Base-by-base conservation (phyloP, 2,329 filamentous ascomycete genomes). In the Dendryphion nanum region DNA sequence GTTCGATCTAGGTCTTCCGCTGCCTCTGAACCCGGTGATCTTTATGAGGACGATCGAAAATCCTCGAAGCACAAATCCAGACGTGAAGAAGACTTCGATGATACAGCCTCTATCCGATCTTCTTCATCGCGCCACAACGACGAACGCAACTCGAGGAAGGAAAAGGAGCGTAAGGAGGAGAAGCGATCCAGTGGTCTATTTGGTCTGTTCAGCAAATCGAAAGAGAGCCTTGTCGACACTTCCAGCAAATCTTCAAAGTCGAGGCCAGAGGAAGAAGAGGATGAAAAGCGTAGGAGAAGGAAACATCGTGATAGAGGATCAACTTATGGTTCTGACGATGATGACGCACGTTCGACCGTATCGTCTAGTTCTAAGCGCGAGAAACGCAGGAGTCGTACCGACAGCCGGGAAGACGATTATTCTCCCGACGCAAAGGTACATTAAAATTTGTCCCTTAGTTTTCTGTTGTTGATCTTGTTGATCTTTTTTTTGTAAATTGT, bases 131-230 rank as follows among this genome's bases (percentile, higher is more conserved):
- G 63, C 28, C 57, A 59, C 29, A 63, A 69, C 17, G 68, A 69
- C 18, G 68, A 70, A 10, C 58, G 66, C 16, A 53, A 48, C 19
- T 44, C 57, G 4, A 59, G 42, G 37, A 58, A 53, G 34, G 53
- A 57, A 14, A 59, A 52, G 40, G 64, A 69, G 44, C 10, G n/a
- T 8, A n/a, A 26, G 3, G n/a, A 26, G 23, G 69, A 70, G 35
- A 71, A 71, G 43, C 67, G 69, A 46, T 70, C 70, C 33, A 66
- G 66, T 33, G 68, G 71, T 10, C 37, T 75, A 6, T 67, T 74
- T 34, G 68, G 71, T 35, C 47, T 74, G 6, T 73, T 74, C 36
- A 65, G 69, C 47, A 74, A 70, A 53, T 70, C 70, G 2, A 61
- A 57, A 28, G 69, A 71, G 28, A 64, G 53, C 28, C 19, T 61